phyloP scores from a whole-genome alignment of 352 stramenopile genomes.

The Globisporangium spinosum region DNA sequence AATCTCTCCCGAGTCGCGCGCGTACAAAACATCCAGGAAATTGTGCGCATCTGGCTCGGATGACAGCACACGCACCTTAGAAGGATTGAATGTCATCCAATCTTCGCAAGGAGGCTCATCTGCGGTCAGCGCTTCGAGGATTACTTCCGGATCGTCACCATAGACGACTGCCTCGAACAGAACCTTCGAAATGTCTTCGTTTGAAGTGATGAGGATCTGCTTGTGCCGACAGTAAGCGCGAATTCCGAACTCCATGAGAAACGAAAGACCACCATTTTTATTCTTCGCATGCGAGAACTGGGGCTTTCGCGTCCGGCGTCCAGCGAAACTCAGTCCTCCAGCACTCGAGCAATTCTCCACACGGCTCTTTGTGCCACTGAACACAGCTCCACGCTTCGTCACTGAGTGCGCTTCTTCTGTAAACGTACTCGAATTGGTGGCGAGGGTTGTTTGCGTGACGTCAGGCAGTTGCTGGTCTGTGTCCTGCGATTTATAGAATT shows the following conservation, averaged over 20 bases:
- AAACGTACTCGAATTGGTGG: neutral
- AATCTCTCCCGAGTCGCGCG: slow-evolving; percentile 3
- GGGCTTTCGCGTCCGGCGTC: slow-evolving; percentile 6
- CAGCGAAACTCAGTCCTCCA: neutral
- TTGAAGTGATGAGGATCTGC: slow-evolving; percentile 23
- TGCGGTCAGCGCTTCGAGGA: slow-evolving; percentile 40
- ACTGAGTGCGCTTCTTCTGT: neutral
- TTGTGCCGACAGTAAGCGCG: slow-evolving; percentile 43
- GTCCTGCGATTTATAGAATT: neutral
- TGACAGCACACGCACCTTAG: slow-evolving; percentile 3
- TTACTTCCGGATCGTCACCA: slow-evolving; percentile 35
- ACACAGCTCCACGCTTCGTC: neutral
- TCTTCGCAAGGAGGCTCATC: slow-evolving; percentile 36
- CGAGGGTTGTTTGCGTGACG: neutral
- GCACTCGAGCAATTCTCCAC: neutral
- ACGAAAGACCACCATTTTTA: slow-evolving; percentile 21
- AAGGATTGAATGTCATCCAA: slow-evolving; percentile 36
- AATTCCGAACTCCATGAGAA: slow-evolving; percentile 34
- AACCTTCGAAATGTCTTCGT: slow-evolving; percentile 30
- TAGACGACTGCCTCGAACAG: slow-evolving; percentile 33
- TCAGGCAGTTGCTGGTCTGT: neutral
- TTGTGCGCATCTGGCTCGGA: slow-evolving; percentile 3
- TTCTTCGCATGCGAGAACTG: slow-evolving; percentile 10
- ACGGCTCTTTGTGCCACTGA: neutral
- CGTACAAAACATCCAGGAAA: slow-evolving; percentile 25